Percentiles rank a stretch among this genome's conserved stretches.
Evolutionary conservation across 805 yeast species (phyloP).

Genomic region (Lipomyces yamanashiensis): DNA sequence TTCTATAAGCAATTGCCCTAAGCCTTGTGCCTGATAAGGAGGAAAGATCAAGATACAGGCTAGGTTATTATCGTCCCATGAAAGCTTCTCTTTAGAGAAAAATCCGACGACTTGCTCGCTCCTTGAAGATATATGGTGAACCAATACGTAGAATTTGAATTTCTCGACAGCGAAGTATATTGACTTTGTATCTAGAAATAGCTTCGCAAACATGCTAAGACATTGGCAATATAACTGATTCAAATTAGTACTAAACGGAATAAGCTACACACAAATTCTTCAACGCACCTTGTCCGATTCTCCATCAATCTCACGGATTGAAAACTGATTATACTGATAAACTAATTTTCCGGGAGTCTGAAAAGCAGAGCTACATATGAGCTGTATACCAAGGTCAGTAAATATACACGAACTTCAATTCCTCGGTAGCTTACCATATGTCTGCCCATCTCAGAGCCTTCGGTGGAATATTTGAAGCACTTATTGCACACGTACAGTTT

Average conservation of each 20-base stretch:
- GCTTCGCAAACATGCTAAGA: slow-evolving; percentile 80
- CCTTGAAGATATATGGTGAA: slow-evolving; percentile 38
- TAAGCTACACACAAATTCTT: background rate
- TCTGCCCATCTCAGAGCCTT: slow-evolving; percentile 49
- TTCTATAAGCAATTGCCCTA: slow-evolving; percentile 81
- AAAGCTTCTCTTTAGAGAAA: slow-evolving; percentile 82
- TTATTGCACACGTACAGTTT: slow-evolving; percentile 71
- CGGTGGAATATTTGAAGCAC: slow-evolving; percentile 81
- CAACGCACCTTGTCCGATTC: slow-evolving; percentile 50
- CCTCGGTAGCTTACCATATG: slow-evolving; percentile 50
- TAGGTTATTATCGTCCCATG: slow-evolving; percentile 78
- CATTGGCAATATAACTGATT: slow-evolving; percentile 72
- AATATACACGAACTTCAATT: background rate
- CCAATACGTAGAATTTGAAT: slow-evolving; percentile 73
- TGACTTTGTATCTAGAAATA: slow-evolving; percentile 87
- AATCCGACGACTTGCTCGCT: slow-evolving; percentile 75
- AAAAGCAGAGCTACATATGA: slow-evolving; percentile 41
- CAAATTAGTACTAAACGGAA: background rate
- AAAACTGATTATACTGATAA: slow-evolving; percentile 61
- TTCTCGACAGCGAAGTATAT: slow-evolving; percentile 78
- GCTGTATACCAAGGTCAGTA: slow-evolving; percentile 10
- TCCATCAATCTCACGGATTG: slow-evolving; percentile 73
- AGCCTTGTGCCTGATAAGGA: slow-evolving; percentile 77
- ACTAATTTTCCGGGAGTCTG: slow-evolving; percentile 68
- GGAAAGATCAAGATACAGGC: slow-evolving; percentile 94